A percentile compares a stretch with the other conserved stretches of the same genome.
Conservation (phyloP, 2,329 filamentous ascomycete species). For the Clarireedia hainanense region DNA sequence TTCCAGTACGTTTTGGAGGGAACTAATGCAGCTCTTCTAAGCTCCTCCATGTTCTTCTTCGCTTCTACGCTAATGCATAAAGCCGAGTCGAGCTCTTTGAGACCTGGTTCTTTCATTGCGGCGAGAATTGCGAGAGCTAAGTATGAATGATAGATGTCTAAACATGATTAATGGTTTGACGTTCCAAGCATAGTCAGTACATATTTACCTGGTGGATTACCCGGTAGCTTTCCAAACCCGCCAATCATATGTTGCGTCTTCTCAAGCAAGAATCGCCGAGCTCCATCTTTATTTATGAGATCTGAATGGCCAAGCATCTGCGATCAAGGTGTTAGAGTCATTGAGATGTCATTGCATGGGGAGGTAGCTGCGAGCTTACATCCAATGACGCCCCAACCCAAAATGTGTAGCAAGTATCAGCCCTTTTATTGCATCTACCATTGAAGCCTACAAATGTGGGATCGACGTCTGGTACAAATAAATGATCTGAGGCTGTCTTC, state of each 20-base stretch:
- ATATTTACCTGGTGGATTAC: constrained; percentile 53
- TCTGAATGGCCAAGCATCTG: constrained; percentile 50
- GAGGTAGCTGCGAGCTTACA: constrained; percentile 27
- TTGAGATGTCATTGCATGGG: constrained; percentile 3
- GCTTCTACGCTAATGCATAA: constrained; percentile 66
- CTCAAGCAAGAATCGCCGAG: constrained; percentile 72
- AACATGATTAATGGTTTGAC: constrained; percentile 6
- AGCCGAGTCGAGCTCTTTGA: constrained; percentile 65
- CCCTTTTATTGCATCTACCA: constrained; percentile 81
- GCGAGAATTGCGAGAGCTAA: constrained; percentile 76
- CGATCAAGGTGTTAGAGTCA: constrained; percentile 18
- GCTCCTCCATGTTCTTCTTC: constrained; percentile 38
- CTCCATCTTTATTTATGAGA: constrained; percentile 50
- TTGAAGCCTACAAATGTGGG: constrained; percentile 64
- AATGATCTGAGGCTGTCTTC: neutral
- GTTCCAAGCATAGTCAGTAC: neutral
- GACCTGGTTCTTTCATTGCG: constrained; percentile 58
- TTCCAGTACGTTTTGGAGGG: constrained; percentile 18
- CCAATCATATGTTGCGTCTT: constrained; percentile 83
- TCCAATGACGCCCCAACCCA: constrained; percentile 68
- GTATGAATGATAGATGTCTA: constrained; percentile 80
- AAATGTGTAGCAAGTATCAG: constrained; percentile 94
- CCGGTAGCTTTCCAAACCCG: constrained; percentile 68
- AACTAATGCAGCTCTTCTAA: constrained; percentile 16
- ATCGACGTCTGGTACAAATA: constrained; percentile 9